Base-by-base conservation (phyloP, 768 basidiomycete species). In the Leucosporidium scottii region DNA sequence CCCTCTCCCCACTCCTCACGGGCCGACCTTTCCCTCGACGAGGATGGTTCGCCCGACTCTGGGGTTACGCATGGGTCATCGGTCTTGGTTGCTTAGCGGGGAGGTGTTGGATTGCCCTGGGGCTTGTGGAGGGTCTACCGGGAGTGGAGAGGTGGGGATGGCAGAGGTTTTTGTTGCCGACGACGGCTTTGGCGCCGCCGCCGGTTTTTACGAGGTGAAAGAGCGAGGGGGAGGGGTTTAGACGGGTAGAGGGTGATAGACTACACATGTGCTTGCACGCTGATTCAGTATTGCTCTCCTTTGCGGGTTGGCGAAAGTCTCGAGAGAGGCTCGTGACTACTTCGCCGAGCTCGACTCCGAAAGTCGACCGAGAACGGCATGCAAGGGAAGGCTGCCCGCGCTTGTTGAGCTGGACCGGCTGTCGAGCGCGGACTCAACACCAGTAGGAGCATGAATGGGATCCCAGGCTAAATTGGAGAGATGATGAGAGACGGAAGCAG, bases 281-380 rank as follows among this genome's bases (percentile, higher is more conserved):
- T 23, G 8, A 28, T 53, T 15, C 13, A 53, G 51, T 28, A 20
- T 58, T 59, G 65, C 84, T 85, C 72, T 86, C 86, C 78, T 83
- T 90, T 71, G 84, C 86, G 60, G 86, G 85, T 74, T 86, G 85
- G 71, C 92, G 82, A 77, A 90, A 87, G 86, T 87, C 34, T 10
- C 4, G 10, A 5, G 34, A 34, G 34, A 34, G 34, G 34, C 34
- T n/a, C n/a, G n/a, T n/a, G n/a, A 5, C 34, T 17, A 3, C 39
- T 44, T 44, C 39, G 39, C 39, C 39, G 39, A 44, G 39, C 39
- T 44, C 34, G 34, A 10, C 5, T 34, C 5, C 34, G 34, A 34
- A 34, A 10, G 4, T 34, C 34, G 34, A 34, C 34, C 34, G 34
- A 34, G n/a, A 34, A 10, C 5, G 10, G 34, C 4, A 10, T 34